Evolutionary conservation across 2,329 filamentous ascomycete genomes (phyloP), one percentile per base, ranked within the genome.

Genomic region (Fusarium sp.): DNA sequence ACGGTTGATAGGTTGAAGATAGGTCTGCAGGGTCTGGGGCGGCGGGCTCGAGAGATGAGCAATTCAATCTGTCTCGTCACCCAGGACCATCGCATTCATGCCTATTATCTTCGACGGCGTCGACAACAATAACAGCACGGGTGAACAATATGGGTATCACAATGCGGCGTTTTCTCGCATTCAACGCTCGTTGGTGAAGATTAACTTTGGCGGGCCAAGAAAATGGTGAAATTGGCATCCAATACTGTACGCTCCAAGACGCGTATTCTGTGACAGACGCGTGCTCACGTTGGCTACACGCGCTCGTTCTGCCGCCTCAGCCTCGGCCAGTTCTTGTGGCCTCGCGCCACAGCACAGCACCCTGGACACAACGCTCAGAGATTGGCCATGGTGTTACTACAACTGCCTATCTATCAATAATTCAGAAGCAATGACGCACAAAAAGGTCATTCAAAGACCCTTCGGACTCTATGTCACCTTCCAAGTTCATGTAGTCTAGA

Each of bases 271-370:
- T 52, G 22, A 18, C 42, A 63, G 52, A 62, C 66, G 66, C 66
- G 67, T 69, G 55, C 46, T 53, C 53, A 26, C 43, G 43, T 36
- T 58, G 28, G 39, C 39, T 65, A 51, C 60, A 45, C 66, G 60
- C 51, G 50, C 65, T 57, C 42, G 40, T 44, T 24, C 40, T 70
- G 52, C 42, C 45, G 57, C 65, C 62, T 69, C 66, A 63, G 58
- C 53, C 66, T 70, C 50, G 52, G 58, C 20, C 48, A 33, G 31
- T 48, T 28, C 9, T 62, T 46, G 51, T 53, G 60, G 60, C 62
- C 66, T 69, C 49, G 67, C 63, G 50, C 66, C 62, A 69, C 50
- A 58, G 63, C 62, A 69, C 50, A 55, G 63, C 40, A 49, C 45
- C 26, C 24, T 48, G 20, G 2, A 2, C 49, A 36, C 13, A 26